Evolutionary conservation across 129 eudicot species (phyloP).

Genomic region (Solidago caesia): DNA sequence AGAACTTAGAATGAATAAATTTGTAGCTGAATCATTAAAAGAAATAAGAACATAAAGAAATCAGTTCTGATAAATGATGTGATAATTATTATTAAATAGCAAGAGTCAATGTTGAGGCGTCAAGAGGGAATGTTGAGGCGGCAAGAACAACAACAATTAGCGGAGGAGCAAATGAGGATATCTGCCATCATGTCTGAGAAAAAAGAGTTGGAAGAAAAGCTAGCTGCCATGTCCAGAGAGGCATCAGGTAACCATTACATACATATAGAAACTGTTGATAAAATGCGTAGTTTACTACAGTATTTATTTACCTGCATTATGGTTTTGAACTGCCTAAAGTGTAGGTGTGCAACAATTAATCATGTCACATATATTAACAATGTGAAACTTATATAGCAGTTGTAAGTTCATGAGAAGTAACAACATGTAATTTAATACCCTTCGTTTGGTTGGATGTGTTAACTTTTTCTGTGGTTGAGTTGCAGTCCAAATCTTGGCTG

Average conservation of each 20-base stretch:
- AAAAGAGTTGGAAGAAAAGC: conserved; percentile 76
- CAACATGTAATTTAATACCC: too few species aligned
- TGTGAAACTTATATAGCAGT: not conserved
- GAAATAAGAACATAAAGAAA: conserved; percentile 5
- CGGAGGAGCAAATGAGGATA: conserved; percentile 63
- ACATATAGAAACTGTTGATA: not conserved
- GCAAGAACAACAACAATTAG: conserved; percentile 73
- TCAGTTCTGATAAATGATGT: conserved; percentile 17
- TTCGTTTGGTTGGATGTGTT: too few species aligned
- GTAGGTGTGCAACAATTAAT: not conserved
- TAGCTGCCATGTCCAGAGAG: conserved; percentile 48
- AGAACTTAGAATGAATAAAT: conserved; percentile 6
- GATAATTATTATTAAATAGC: conserved; percentile 18
- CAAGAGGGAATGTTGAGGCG: conserved; percentile 75
- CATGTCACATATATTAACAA: not conserved
- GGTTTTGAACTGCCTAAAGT: not conserved
- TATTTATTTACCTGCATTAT: not conserved
- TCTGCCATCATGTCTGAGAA: conserved; percentile 69
- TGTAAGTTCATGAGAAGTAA: too few species aligned
- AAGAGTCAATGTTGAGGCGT: conserved; percentile 49
- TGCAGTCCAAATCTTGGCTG: too few species aligned
- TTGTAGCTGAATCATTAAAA: conserved; percentile 2
- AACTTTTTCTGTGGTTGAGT: too few species aligned
- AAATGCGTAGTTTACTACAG: not conserved
- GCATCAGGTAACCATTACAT: conserved; percentile 54